Evolutionary conservation across 495 filamentous ascomycete species (phyloP).

Genomic region (Polyplosphaeria fusca): DNA sequence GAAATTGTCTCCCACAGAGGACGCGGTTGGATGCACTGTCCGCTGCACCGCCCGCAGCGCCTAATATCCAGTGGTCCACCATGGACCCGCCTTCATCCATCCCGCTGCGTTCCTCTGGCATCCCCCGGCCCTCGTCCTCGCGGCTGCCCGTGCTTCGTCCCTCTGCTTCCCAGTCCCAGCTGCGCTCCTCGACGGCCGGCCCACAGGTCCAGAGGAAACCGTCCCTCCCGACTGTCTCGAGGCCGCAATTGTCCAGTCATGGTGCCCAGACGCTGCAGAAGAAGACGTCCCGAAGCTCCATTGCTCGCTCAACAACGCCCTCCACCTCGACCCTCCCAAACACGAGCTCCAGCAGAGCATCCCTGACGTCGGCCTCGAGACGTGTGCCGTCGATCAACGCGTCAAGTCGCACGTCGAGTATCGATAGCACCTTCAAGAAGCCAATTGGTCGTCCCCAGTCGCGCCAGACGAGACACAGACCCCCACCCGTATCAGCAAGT

Average conservation of each 20-base stretch:
- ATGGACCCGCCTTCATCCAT: constrained; percentile 36
- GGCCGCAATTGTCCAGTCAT: background rate
- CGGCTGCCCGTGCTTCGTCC: constrained; percentile 36
- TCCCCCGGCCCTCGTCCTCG: constrained; percentile 37
- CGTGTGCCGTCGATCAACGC: background rate
- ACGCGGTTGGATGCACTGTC: constrained; percentile 4
- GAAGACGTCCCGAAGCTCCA: constrained; percentile 24
- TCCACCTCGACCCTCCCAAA: constrained; percentile 4
- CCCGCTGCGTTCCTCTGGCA: constrained; percentile 33
- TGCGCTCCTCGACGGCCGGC: constrained; percentile 10
- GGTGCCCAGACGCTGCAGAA: constrained; percentile 14
- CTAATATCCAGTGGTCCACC: background rate
- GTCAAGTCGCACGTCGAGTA: constrained; percentile 9
- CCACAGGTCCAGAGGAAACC: constrained; percentile 30
- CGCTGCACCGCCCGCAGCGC: background rate
- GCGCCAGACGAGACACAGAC: constrained; percentile 15
- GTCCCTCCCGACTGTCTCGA: constrained; percentile 21
- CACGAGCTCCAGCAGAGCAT: constrained; percentile 6
- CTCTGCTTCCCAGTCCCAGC: constrained; percentile 18
- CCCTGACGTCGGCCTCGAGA: constrained; percentile 17
- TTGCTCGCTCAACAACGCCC: constrained; percentile 11
- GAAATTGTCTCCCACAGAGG: background rate
- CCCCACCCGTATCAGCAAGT: background rate
- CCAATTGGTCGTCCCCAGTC: constrained; percentile 33
- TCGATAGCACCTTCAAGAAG: constrained; percentile 28